phyloP scores from a whole-genome alignment of 805 yeast species.

The Alloascoidea hylecoeti region DNA sequence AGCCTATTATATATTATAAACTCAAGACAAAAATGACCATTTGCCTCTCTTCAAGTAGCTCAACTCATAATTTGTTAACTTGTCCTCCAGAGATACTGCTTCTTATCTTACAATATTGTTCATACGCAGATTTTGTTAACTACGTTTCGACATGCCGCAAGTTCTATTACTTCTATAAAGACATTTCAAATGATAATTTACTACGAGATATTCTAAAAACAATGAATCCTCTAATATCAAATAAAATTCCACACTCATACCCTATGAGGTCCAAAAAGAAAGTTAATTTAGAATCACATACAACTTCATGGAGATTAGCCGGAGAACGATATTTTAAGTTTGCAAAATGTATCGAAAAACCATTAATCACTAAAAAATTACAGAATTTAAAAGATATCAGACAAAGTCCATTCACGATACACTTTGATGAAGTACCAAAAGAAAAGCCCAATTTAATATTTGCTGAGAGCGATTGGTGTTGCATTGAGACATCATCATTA shows the following conservation, averaged over 20 bases:
- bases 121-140: background rate
- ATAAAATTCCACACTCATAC: too few species aligned
- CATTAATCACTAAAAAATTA: background rate
- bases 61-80: background rate
- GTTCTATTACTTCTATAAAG: background rate
- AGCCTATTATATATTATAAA: too few species aligned
- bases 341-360: background rate
- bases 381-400: background rate
- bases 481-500: background rate
- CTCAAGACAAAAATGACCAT: too few species aligned
- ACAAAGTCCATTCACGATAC: background rate
- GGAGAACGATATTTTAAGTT: background rate
- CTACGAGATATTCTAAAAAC: background rate
- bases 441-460: background rate
- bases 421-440: background rate
- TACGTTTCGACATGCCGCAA: background rate
- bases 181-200: background rate
- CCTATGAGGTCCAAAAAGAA: too few species aligned
- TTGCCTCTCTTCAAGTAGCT: too few species aligned
- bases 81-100: background rate
- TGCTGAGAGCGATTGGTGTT: conserved; percentile 1
- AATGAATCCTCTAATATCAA: background rate
- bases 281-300: too few species aligned
- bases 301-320: background rate
- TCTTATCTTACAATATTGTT: background rate